Base-by-base conservation (phyloP, 2,329 filamentous ascomycete genomes). In the Colletotrichum sp. region DNA sequence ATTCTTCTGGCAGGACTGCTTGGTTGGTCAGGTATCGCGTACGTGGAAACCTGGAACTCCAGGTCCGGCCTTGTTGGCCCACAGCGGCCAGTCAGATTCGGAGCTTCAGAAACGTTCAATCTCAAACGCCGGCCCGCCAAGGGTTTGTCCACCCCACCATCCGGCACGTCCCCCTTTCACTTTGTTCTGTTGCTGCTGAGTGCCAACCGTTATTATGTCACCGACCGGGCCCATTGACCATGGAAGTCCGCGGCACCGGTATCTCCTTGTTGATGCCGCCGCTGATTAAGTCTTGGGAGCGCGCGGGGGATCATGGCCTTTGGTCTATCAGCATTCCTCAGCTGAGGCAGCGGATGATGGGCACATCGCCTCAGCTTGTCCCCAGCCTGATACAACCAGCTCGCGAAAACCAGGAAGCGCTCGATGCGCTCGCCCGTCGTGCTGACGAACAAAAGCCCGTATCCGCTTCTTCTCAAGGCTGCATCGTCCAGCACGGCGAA, bases 31-130 rank as follows among this genome's bases (percentile, higher is more conserved):
- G 61, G 52, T 55, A 52, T 52, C 43, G 43, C 43, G 43, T 52
- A 22, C 43, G 56, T 32, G n/a, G 64, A 58, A 64, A 65, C 70
- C 27, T 58, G 62, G 56, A 56, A 62, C 32, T 62, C 62, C 64
- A 68, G 65, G 64, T 56, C 25, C 36, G 55, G 69, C 25, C 30
- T 61, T 39, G 64, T 34, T 61, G 52, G 16, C n/a, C 52, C 61
- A 60, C 15, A 48, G 22, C 68, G 25, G 52, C 72, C 69, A 72
- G 69, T 75, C 73, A 73, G 62, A 48, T 75, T 75, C 70, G 73
- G 64, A 60, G 70, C 64, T 58, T 65, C 73, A 75, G 73, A 75
- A 75, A 75, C 73, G 64, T 75, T 75, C 70, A 73, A 75, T 68
- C 70, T 73, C 64, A 75, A 75, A 75, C 73, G 70, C 70, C 70